These are phyloP conservation scores for Nakazawaea molendinolei DNA, from an alignment of 805 yeast species.

Conservation along the genomic window DNA sequence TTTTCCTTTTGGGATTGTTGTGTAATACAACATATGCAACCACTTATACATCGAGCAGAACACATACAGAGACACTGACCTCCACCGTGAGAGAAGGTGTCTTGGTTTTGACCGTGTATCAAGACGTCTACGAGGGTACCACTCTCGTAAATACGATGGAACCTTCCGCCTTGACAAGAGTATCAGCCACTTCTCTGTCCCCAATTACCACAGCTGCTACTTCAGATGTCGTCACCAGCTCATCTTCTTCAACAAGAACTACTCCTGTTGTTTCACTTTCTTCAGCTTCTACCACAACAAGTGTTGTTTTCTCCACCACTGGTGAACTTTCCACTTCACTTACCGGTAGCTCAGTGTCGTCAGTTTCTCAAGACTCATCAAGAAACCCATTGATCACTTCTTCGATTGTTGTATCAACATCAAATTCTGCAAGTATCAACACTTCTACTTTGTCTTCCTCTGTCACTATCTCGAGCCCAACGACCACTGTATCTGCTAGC, in stretches of 20 bases:
- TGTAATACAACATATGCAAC: constrained; percentile 4
- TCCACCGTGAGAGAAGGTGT: constrained; percentile 12
- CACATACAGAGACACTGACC: constrained; percentile 23
- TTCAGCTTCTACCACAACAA: constrained; percentile 12
- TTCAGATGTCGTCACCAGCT: neutral
- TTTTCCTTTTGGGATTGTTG: neutral
- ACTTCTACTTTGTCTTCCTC: constrained; percentile 17
- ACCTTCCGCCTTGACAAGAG: constrained; percentile 10
- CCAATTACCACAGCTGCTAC: constrained; percentile 1
- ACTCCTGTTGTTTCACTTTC: constrained; percentile 10
- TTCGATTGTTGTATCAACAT: constrained; percentile 18
- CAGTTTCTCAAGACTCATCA: constrained; percentile 17
- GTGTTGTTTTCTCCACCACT: constrained; percentile 12
- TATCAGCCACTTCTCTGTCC: constrained; percentile 7
- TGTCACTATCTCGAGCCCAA: constrained; percentile 14
- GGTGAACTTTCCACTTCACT: constrained; percentile 24
- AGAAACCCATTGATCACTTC: constrained; percentile 26
- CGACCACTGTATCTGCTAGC: neutral
- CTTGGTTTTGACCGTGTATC: constrained; percentile 11
- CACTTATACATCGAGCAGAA: constrained; percentile 19
- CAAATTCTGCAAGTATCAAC: constrained; percentile 21
- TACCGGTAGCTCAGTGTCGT: constrained; percentile 17
- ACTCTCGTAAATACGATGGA: constrained; percentile 10
- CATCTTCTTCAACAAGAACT: neutral
- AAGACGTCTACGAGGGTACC: constrained; percentile 9